Percentiles rank a stretch among this genome's conserved stretches.
phyloP scores from a whole-genome alignment of 2,329 filamentous ascomycete species.

The Diaporthe destruens region DNA sequence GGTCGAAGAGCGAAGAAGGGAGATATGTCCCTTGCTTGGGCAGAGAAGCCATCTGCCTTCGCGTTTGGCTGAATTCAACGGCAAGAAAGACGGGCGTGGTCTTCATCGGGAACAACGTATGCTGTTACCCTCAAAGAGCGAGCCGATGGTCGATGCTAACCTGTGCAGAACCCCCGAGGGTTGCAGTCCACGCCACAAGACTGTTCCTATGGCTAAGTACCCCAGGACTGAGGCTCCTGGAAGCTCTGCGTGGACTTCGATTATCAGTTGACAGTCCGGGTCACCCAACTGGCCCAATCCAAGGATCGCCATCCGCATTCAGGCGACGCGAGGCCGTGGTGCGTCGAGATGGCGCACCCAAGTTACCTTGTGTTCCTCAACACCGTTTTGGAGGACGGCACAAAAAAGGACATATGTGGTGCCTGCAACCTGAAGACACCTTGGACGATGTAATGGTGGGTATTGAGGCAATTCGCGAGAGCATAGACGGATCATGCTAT shows the following conservation, averaged over 20 bases:
- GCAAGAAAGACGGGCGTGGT: slow-evolving; percentile 81
- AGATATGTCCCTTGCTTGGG: slow-evolving; percentile 11
- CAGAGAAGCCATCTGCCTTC: background rate
- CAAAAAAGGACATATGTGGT: slow-evolving; percentile 68
- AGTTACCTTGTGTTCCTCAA: slow-evolving; percentile 82
- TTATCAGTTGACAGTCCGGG: slow-evolving; percentile 77
- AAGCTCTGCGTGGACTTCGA: slow-evolving; percentile 78
- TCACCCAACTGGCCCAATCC: slow-evolving; percentile 55
- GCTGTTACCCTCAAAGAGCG: background rate
- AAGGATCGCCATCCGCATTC: slow-evolving; percentile 79
- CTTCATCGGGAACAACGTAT: slow-evolving; percentile 89
- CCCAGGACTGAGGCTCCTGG: slow-evolving; percentile 71
- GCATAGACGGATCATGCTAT: slow-evolving; percentile 76
- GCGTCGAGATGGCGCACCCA: slow-evolving; percentile 82
- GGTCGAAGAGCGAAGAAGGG: slow-evolving; percentile 63
- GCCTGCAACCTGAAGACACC: slow-evolving; percentile 42
- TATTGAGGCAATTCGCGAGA: slow-evolving; percentile 69
- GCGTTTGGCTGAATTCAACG: slow-evolving; percentile 47
- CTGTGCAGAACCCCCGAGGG: slow-evolving; percentile 33
- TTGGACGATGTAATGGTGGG: slow-evolving; percentile 62
- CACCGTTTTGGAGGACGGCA: slow-evolving; percentile 78
- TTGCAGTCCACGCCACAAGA: slow-evolving; percentile 57
- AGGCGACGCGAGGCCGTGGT: slow-evolving; percentile 88
- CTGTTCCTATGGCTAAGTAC: slow-evolving; percentile 14
- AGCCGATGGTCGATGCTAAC: slow-evolving; percentile 10